These are phyloP conservation scores for Brassica napus DNA, from an alignment of 345 rosid genomes.

Conservation along the genomic window DNA sequence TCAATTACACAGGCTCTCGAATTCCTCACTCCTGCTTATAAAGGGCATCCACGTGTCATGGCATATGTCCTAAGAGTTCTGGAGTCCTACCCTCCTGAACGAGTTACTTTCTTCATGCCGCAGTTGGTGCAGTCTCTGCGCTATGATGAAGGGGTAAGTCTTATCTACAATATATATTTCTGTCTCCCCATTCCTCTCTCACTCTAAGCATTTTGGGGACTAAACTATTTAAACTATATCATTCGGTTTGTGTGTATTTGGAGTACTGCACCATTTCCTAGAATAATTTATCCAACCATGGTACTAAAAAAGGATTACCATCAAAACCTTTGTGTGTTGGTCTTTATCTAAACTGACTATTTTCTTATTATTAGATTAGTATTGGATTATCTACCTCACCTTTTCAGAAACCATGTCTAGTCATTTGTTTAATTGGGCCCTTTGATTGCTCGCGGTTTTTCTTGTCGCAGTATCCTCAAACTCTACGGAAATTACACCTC, in stretches of 20 bases:
- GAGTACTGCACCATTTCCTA: not conserved
- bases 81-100: slow-evolving; percentile 96
- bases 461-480: slow-evolving; percentile 12
- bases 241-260: not conserved
- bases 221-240: not conserved
- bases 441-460: slow-evolving; percentile 4
- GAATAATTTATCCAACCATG: slow-evolving; percentile 4
- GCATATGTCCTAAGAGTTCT: slow-evolving; percentile 96
- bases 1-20: slow-evolving; percentile 95
- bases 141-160: slow-evolving; percentile 81
- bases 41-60: slow-evolving; percentile 99
- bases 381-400: slow-evolving; percentile 11
- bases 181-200: not conserved
- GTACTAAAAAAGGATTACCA: not conserved
- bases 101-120: slow-evolving; percentile 97
- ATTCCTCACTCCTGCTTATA: slow-evolving; percentile 87
- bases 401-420: not conserved
- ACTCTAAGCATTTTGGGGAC: slow-evolving; percentile 15
- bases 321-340: not conserved
- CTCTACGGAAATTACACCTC: slow-evolving; percentile 1
- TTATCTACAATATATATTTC: slow-evolving; percentile 5
- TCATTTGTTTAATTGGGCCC: not conserved
- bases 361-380: slow-evolving; percentile 5
- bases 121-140: slow-evolving; percentile 95
- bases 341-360: not conserved